A percentile compares a stretch with the other conserved stretches of the same genome.
These are phyloP conservation scores for Aspergillus hortae DNA, from an alignment of 2,329 filamentous ascomycete genomes.

Conservation along the genomic window DNA sequence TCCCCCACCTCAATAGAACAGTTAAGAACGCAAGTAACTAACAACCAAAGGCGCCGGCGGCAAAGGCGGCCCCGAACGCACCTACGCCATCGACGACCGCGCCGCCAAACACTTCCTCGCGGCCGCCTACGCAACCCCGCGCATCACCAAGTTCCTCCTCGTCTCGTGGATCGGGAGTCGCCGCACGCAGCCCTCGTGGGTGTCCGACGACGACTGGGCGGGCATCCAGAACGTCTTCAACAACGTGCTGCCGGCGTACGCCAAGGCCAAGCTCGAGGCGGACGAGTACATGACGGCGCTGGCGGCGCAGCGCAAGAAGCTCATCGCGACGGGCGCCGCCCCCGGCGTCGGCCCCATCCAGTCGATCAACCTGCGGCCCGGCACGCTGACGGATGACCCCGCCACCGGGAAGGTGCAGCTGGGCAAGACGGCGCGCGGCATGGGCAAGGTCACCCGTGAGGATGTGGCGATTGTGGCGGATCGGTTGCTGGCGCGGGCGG, in stretches of 20 bases:
- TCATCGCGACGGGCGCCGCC: conserved; percentile 4
- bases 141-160: conserved; percentile 53
- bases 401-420: conserved; percentile 46
- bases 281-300: conserved; percentile 53
- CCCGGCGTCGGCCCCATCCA: conserved; percentile 33
- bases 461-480: conserved; percentile 52
- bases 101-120: conserved; percentile 55
- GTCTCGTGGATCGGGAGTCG: conserved; percentile 53
- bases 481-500: conserved; percentile 46
- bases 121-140: conserved; percentile 43
- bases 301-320: conserved; percentile 30
- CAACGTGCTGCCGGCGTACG: conserved; percentile 51
- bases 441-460: conserved; percentile 45
- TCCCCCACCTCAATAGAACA: not conserved
- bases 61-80: conserved; percentile 50
- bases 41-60: conserved; percentile 49
- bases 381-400: conserved; percentile 46
- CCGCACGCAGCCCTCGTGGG: conserved; percentile 48
- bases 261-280: conserved; percentile 53
- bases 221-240: conserved; percentile 45
- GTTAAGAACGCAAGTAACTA: not conserved
- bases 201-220: conserved; percentile 47
- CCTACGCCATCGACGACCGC: conserved; percentile 51
- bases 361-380: conserved; percentile 52
- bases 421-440: conserved; percentile 43